Conservation (phyloP, 2,329 filamentous ascomycete genomes). For the Trichoderma sp. region DNA sequence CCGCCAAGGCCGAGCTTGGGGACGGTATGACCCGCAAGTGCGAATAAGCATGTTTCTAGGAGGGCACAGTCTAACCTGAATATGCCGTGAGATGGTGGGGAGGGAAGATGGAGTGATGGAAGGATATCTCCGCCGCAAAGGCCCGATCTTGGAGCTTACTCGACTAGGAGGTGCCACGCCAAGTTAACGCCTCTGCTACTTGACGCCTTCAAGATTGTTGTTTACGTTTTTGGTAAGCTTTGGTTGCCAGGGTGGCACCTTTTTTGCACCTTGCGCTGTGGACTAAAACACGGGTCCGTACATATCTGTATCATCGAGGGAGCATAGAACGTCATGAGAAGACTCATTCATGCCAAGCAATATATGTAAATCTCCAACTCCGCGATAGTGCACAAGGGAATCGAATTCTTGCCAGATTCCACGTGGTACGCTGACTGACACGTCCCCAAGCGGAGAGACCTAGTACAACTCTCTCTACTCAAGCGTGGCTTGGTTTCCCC, state of each 20-base stretch:
- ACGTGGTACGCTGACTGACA: not conserved
- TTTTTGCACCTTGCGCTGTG: not conserved
- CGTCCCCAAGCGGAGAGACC: not conserved
- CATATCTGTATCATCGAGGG: not conserved
- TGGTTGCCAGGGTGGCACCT: not conserved
- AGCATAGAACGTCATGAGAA: not conserved
- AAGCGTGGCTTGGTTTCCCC: not conserved
- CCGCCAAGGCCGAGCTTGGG: not conserved
- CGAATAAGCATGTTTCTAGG: conserved; percentile 10
- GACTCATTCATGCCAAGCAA: not conserved
- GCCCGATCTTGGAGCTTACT: not conserved
- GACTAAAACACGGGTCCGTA: not conserved
- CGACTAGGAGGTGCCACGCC: not conserved
- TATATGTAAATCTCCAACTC: not conserved
- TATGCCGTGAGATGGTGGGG: not conserved
- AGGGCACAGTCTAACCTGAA: not conserved
- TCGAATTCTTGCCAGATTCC: not conserved
- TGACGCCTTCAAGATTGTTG: not conserved
- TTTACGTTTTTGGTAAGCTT: not conserved
- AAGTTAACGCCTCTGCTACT: not conserved
- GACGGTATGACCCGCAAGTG: not conserved
- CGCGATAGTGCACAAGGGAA: not conserved
- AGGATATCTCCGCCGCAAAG: not conserved
- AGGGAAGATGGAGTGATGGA: not conserved
- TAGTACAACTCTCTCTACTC: not conserved